Evolutionary conservation across 352 stramenopile genomes (phyloP).

Genomic region (Thraustotheca clavata): DNA sequence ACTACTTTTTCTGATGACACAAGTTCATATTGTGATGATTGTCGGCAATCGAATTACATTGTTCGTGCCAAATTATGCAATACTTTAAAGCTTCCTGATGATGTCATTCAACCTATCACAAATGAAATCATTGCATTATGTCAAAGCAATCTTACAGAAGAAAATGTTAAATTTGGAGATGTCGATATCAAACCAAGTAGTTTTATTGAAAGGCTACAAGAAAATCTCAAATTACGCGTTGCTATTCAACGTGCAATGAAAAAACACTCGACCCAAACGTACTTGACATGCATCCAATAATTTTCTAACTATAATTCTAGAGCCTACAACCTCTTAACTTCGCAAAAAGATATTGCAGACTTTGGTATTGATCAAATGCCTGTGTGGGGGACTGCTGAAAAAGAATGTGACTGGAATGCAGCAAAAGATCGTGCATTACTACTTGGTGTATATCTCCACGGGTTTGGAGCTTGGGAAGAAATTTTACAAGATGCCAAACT

Average conservation of each 20-base stretch:
- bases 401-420: slow-evolving; percentile 71
- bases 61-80: slow-evolving; percentile 46
- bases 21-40: slow-evolving; percentile 63
- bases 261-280: slow-evolving; percentile 31
- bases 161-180: slow-evolving; percentile 66
- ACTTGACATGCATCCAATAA: background rate
- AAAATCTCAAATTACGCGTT: slow-evolving; percentile 79
- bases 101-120: slow-evolving; percentile 45
- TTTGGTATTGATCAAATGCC: slow-evolving; percentile 30
- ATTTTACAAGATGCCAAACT: slow-evolving; percentile 77
- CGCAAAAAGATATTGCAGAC: slow-evolving; percentile 44
- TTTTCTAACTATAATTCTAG: slow-evolving; percentile 27
- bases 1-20: slow-evolving; percentile 35
- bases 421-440: slow-evolving; percentile 73
- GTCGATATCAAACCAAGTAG: slow-evolving; percentile 66
- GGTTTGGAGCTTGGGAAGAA: slow-evolving; percentile 80
- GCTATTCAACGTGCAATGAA: slow-evolving; percentile 67
- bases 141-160: slow-evolving; percentile 26
- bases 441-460: slow-evolving; percentile 75
- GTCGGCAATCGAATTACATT: slow-evolving; percentile 68
- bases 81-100: slow-evolving; percentile 45
- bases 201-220: slow-evolving; percentile 73
- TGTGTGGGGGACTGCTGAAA: slow-evolving; percentile 67
- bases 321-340: slow-evolving; percentile 59
- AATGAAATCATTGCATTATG: slow-evolving; percentile 45